A percentile compares a stretch with the other conserved stretches of the same genome.
Conservation (phyloP, 2,329 filamentous ascomycete genomes). For the Cladosporium sphaerospermum region DNA sequence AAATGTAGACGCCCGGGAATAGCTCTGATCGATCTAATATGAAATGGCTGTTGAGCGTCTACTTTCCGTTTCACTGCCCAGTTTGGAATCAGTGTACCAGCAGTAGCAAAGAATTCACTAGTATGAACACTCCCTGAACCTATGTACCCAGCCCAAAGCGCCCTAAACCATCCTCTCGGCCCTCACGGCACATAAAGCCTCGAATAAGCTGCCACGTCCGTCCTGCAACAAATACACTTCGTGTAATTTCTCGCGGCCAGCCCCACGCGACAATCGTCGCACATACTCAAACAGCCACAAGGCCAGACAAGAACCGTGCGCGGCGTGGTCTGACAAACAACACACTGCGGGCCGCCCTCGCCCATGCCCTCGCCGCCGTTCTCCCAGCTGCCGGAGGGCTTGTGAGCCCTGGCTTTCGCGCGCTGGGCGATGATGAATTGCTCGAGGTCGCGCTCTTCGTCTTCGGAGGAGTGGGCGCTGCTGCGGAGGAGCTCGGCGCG, state of each 20-base stretch:
- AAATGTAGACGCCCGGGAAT: too few species aligned
- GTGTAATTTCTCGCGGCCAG: conserved; percentile 96
- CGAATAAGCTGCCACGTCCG: conserved; percentile 83
- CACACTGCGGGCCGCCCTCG: conserved; percentile 73
- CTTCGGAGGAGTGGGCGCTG: conserved; percentile 35
- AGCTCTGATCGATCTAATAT: too few species aligned
- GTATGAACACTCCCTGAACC: too few species aligned
- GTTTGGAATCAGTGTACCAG: too few species aligned
- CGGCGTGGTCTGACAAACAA: conserved; percentile 83
- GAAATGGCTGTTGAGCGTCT: too few species aligned
- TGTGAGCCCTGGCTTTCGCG: conserved; percentile 37
- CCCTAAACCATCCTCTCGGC: neutral
- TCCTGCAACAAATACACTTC: conserved; percentile 88
- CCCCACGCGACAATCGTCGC: conserved; percentile 89
- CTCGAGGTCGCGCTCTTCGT: conserved; percentile 55
- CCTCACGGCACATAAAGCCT: conserved; percentile 75
- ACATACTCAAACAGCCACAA: conserved; percentile 87
- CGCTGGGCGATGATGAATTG: conserved; percentile 52
- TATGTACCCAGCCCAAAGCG: too few species aligned
- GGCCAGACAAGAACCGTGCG: conserved; percentile 93
- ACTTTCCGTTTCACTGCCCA: too few species aligned
- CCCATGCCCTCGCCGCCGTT: conserved; percentile 68
- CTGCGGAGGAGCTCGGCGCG: conserved; percentile 59
- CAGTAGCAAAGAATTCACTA: too few species aligned
- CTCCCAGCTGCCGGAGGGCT: conserved; percentile 49